Evolutionary conservation across 2,329 filamentous ascomycete genomes (phyloP), one percentile per base, ranked within the genome.

Genomic region (Coleophoma eucalyptorum): DNA sequence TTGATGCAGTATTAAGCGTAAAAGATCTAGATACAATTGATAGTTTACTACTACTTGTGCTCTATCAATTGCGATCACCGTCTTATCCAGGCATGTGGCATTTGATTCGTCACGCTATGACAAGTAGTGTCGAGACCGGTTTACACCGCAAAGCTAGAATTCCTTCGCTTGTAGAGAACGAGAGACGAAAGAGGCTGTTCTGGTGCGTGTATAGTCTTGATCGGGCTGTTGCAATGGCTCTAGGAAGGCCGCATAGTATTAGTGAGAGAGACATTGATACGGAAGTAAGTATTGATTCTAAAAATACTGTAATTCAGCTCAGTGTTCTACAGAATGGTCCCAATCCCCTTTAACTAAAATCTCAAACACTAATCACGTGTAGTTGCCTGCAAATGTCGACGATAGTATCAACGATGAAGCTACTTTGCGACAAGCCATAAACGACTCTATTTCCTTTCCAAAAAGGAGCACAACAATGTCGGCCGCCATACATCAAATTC

Each of bases 141-240:
- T 46, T 62, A 42, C 59, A 49, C 46, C 0, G 33, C 37, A 45
- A 3, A 13, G 40, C 4, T 43, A 50, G 26, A 35, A 42, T 52
- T 52, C 4, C 50, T 47, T 47, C 43, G 13, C 49, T 46, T 3
- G 51, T 53, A 2, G 49, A 55, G 8, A n/a, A 61, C 1, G 62
- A 67, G 48, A 62, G 66, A 12, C 54, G 65, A 5, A 59, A 59
- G 6, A 54, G 66, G 2, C 57, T 62, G 1, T 69, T 69, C 49
- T 69, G 67, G 67, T 58, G 61, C 3, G 61, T 58, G 32, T 69
- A 69, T 44, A 62, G 58, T 10, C 55, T 69, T 4, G 66, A 69
- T 31, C 55, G 67, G 7, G 55, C 62, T 43, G 66, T 66, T 0
- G 66, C 62, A 13, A 62, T 67, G 1, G 56, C 64, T 0, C 55